Percentiles rank a stretch among this genome's conserved stretches.
These are phyloP conservation scores for Saturnispora zaruensis DNA, from an alignment of 805 yeast species.

Conservation along the genomic window DNA sequence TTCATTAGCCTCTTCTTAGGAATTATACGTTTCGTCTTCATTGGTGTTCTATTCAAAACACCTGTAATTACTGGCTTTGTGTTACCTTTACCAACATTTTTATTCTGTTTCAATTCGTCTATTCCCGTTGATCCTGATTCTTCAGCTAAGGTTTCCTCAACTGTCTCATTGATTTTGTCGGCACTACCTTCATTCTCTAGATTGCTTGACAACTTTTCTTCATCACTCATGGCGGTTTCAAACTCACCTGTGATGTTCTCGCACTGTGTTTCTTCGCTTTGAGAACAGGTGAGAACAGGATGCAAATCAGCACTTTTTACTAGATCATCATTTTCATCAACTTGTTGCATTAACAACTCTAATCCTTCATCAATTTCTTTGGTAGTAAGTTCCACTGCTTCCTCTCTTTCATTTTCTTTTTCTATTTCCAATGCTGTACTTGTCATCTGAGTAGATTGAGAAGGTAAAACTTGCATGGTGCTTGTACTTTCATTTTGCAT, in stretches of 20 bases:
- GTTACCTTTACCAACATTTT: neutral
- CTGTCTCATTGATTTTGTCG: neutral
- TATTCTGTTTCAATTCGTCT: neutral
- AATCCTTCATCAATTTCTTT: neutral
- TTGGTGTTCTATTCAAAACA: neutral
- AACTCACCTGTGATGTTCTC: neutral
- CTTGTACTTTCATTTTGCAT: neutral
- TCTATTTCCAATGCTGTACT: neutral
- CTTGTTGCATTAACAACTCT: neutral
- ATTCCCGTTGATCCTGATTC: neutral
- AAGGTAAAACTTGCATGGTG: neutral
- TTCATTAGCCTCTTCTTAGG: neutral
- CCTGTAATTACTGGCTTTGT: neutral
- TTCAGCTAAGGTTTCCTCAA: neutral
- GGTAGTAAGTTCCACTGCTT: neutral
- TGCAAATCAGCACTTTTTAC: neutral
- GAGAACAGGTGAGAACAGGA: neutral
- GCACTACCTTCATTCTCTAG: neutral
- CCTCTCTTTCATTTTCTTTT: neutral
- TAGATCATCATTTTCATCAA: neutral
- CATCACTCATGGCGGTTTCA: neutral
- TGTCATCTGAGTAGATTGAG: neutral
- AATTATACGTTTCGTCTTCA: neutral
- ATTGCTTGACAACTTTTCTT: neutral
- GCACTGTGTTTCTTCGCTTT: neutral